Conservation (phyloP, 2,329 filamentous ascomycete species). For the Epichloe sibirici region DNA sequence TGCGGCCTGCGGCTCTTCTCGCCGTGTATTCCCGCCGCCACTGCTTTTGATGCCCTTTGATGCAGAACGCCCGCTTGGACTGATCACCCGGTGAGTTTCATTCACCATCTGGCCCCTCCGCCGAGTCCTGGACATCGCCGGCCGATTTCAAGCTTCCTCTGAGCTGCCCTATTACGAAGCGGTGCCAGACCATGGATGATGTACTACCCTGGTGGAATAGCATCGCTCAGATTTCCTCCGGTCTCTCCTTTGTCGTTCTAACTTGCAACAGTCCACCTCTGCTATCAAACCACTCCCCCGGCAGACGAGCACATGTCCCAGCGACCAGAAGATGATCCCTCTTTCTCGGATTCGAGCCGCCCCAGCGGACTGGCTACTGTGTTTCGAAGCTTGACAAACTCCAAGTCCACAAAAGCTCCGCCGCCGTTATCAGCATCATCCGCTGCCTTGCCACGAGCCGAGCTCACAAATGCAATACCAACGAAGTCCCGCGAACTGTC, state of each 20-base stretch:
- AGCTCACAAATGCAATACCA: slow-evolving; percentile 32
- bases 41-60: not conserved
- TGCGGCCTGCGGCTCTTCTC: slow-evolving; percentile 1
- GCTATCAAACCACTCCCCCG: slow-evolving; percentile 4
- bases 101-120: too few relatives aligned
- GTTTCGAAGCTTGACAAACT: slow-evolving; percentile 48
- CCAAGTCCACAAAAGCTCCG: slow-evolving; percentile 40
- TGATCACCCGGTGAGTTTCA: slow-evolving; percentile 2
- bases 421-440: slow-evolving; percentile 28
- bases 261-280: slow-evolving; percentile 4
- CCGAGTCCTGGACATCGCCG: not conserved
- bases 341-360: slow-evolving; percentile 42
- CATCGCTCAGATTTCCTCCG: not conserved
- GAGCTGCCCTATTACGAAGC: not conserved
- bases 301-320: slow-evolving; percentile 46
- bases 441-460: slow-evolving; percentile 27
- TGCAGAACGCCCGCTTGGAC: not conserved
- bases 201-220: not conserved
- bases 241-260: not conserved
- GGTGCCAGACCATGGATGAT: not conserved
- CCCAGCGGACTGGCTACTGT: slow-evolving; percentile 48
- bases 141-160: not conserved
- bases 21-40: not conserved
- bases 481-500: slow-evolving; percentile 31
- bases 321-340: slow-evolving; percentile 42